These are phyloP conservation scores for Epichloe typhina DNA, from an alignment of 2,329 filamentous ascomycete species.

Conservation along the genomic window DNA sequence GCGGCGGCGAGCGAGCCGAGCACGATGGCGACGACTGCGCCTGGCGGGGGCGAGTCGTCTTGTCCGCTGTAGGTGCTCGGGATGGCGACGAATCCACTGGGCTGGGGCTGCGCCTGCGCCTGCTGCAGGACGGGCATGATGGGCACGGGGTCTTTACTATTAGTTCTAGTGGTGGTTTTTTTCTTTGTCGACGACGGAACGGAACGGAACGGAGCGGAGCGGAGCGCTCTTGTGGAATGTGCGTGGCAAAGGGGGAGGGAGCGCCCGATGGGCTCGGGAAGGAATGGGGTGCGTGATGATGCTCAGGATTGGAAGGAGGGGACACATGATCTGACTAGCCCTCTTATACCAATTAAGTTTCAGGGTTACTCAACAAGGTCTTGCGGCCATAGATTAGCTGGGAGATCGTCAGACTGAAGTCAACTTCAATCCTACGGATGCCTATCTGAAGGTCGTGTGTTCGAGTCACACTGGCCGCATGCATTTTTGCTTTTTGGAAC, in stretches of 20 bases:
- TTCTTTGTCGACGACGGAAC: too few relatives aligned
- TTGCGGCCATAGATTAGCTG: constrained; percentile 13
- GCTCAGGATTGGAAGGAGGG: too few relatives aligned
- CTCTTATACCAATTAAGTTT: neutral
- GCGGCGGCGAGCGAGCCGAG: constrained; percentile 26
- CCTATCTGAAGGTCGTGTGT: constrained; percentile 18
- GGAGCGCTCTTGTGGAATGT: too few relatives aligned
- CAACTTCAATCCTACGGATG: constrained; percentile 11
- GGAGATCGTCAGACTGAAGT: constrained; percentile 18
- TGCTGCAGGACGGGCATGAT: too few relatives aligned
- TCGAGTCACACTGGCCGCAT: constrained; percentile 6
- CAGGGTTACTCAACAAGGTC: fast-evolving
- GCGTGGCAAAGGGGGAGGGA: too few relatives aligned
- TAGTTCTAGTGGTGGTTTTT: too few relatives aligned
- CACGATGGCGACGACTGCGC: constrained; percentile 30
- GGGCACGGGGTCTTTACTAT: too few relatives aligned
- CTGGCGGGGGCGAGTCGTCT: constrained; percentile 24
- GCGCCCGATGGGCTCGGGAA: too few relatives aligned
- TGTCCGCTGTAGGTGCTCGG: constrained; percentile 22
- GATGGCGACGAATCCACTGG: constrained; percentile 16
- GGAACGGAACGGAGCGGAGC: too few relatives aligned
- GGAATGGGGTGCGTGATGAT: too few relatives aligned
- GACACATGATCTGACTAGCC: too few relatives aligned
- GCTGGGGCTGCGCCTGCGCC: neutral
- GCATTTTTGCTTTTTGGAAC: neutral